Conservation (phyloP, 192 early-diverging fungal genomes). For the Globomyces pollinis-pini region DNA sequence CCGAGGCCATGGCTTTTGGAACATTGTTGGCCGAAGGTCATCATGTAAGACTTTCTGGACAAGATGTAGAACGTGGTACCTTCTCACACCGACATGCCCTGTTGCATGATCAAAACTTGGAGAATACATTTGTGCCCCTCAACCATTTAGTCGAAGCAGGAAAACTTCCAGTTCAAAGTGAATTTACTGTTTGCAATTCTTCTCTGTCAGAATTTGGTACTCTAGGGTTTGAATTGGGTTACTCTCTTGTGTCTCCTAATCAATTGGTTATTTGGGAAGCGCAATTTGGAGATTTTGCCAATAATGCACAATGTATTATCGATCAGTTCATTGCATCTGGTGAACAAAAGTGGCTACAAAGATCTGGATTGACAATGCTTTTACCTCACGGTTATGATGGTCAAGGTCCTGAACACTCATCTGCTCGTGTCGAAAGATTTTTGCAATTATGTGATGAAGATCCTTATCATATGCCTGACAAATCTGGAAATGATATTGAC, state of each 20-base stretch:
- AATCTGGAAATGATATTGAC: conserved; percentile 25
- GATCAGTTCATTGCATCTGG: conserved; percentile 95
- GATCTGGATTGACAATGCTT: conserved; percentile 86
- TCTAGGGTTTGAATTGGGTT: conserved; percentile 95
- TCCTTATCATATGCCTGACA: conserved; percentile 61
- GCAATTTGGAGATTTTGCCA: conserved; percentile 98
- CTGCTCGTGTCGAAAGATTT: conserved; percentile 89
- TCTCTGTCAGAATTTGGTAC: conserved; percentile 92
- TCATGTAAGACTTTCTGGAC: conserved; percentile 86
- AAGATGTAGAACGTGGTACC: conserved; percentile 98
- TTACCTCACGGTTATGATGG: conserved; percentile 98
- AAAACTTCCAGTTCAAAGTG: conserved; percentile 53
- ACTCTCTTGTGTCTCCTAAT: conserved; percentile 91
- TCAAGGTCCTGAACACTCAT: conserved; percentile 97
- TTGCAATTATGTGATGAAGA: conserved; percentile 94
- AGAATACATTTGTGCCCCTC: conserved; percentile 72
- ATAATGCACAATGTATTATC: conserved; percentile 94
- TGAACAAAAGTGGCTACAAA: conserved; percentile 96
- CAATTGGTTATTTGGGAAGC: conserved; percentile 95
- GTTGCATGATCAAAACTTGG: conserved; percentile 88
- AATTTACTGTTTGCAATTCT: conserved; percentile 90
- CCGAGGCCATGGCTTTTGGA: conserved; percentile 90
- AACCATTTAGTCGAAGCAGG: conserved; percentile 76
- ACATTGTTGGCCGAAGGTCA: conserved; percentile 83
- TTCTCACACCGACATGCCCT: conserved; percentile 98